phyloP scores from a whole-genome alignment of 441 rosid species.

The Euphorbia corollata region DNA sequence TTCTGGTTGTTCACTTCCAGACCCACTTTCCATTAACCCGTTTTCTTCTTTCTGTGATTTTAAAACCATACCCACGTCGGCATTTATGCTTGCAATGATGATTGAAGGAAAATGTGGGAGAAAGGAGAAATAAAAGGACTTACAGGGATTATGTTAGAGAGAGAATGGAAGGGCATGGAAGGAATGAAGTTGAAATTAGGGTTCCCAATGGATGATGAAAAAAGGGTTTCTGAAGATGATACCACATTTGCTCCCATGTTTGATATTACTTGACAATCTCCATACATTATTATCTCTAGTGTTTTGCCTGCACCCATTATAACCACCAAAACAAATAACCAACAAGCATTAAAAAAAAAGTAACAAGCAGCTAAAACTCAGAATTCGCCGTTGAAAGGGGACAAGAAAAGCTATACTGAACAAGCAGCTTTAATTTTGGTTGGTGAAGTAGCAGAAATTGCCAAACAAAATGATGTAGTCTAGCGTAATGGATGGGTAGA shows the following conservation, averaged over 20 bases:
- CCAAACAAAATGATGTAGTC: background rate
- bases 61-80: too few species aligned
- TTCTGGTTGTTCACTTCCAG: conserved; percentile 55
- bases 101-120: too few species aligned
- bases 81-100: too few species aligned
- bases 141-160: conserved; percentile 54
- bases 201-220: conserved; percentile 32
- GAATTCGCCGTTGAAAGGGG: background rate
- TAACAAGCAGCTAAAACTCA: background rate
- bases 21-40: conserved; percentile 62
- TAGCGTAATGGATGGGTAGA: background rate
- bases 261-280: conserved; percentile 62
- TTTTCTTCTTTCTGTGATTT: conserved; percentile 55
- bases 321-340: too few species aligned
- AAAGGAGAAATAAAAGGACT: conserved; percentile 13
- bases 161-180: conserved; percentile 40
- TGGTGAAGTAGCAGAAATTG: background rate
- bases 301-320: too few species aligned
- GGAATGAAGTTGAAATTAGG: conserved; percentile 73
- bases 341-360: too few species aligned
- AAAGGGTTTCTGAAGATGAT: conserved; percentile 42
- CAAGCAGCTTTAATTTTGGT: too few species aligned
- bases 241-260: conserved; percentile 53
- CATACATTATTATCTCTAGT: conserved; percentile 36
- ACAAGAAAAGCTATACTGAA: background rate